These are phyloP conservation scores for Termitomyces sp. DNA, from an alignment of 768 basidiomycete genomes.

Conservation along the genomic window DNA sequence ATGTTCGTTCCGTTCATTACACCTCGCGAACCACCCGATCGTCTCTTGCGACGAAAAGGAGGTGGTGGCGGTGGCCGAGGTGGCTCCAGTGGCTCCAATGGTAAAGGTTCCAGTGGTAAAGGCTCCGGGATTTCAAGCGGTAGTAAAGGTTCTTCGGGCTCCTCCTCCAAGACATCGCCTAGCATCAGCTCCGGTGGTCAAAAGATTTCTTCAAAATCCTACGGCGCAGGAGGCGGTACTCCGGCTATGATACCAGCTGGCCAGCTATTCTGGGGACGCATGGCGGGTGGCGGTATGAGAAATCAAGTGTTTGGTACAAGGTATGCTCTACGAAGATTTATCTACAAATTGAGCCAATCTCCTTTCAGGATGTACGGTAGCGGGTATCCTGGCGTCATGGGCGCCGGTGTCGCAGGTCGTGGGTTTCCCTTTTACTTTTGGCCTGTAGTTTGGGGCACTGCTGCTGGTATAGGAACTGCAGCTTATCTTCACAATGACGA, in stretches of 20 bases:
- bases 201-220: conserved; percentile 20
- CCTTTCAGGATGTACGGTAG: conserved; percentile 51
- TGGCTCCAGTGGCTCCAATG: conserved; percentile 11
- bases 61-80: conserved; percentile 11
- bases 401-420: conserved; percentile 43
- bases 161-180: conserved; percentile 8
- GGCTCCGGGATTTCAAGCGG: conserved; percentile 24
- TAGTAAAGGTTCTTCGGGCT: conserved; percentile 13
- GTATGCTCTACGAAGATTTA: conserved; percentile 21
- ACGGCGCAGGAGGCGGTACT: conserved; percentile 28
- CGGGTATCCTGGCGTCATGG: conserved; percentile 52
- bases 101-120: conserved; percentile 14
- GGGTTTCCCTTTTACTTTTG: conserved; percentile 67
- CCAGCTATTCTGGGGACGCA: conserved; percentile 43
- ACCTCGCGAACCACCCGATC: neutral
- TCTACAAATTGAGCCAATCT: neutral
- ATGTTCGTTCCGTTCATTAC: conserved; percentile 10
- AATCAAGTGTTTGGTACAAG: conserved; percentile 34
- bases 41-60: conserved; percentile 11
- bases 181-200: conserved; percentile 14
- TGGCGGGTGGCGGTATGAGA: conserved; percentile 40
- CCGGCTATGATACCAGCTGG: conserved; percentile 38
- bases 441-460: conserved; percentile 52
- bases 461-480: conserved; percentile 19
- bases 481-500: conserved; percentile 22